A percentile compares a stretch with the other conserved stretches of the same genome.
phyloP scores from a whole-genome alignment of 345 rosid species.

The Euphorbia peplus region DNA sequence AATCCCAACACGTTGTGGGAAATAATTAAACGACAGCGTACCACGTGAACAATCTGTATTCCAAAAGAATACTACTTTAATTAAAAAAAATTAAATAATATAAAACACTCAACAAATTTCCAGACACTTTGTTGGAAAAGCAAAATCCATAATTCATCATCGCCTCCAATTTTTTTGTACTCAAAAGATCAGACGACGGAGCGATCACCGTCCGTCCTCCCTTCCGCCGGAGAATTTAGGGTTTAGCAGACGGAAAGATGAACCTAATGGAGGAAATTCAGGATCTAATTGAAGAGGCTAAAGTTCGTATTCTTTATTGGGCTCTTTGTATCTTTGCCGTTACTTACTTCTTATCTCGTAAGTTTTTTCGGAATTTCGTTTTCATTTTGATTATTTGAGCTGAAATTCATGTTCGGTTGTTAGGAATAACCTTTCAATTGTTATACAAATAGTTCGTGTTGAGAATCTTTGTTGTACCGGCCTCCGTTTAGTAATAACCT shows the following conservation, averaged over 20 bases:
- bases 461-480: too few relatives aligned
- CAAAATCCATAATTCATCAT: background rate
- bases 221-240: background rate
- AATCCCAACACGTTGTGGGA: background rate
- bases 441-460: too few relatives aligned
- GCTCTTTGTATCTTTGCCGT: constrained; percentile 63
- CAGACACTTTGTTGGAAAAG: background rate
- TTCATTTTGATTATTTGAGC: background rate
- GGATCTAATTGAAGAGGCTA: constrained; percentile 97
- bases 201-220: background rate
- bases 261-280: constrained; percentile 80
- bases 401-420: too few relatives aligned
- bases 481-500: too few relatives aligned
- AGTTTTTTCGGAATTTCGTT: constrained; percentile 21
- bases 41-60: constrained; percentile 1
- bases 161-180: background rate
- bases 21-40: background rate
- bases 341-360: constrained; percentile 87
- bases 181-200: background rate
- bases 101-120: background rate
- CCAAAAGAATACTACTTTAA: background rate
- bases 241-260: constrained; percentile 27
- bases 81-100: background rate
- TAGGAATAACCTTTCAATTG: too few relatives aligned
- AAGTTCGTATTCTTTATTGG: constrained; percentile 87